A percentile compares a stretch with the other conserved stretches of the same genome.
Evolutionary conservation across 176 grass and related monocot species (phyloP).

Genomic region (Eragrostis nindensis): DNA sequence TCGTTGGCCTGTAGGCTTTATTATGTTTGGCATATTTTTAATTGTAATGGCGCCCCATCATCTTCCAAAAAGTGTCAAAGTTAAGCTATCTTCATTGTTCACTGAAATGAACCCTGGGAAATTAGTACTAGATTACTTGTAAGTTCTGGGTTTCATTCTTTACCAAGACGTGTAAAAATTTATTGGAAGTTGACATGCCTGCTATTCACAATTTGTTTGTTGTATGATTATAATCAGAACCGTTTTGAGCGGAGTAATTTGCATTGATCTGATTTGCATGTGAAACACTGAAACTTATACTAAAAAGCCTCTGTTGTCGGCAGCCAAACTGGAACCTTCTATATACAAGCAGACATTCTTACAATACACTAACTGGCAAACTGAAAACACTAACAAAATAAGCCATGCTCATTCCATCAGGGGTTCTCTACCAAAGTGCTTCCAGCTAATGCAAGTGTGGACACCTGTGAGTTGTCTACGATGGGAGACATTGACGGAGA

Average conservation of each 20-base stretch:
- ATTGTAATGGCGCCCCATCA: background rate
- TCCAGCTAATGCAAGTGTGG: conserved; percentile 46
- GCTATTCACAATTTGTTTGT: no score
- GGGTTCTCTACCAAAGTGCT: conserved; percentile 47
- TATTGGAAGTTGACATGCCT: background rate
- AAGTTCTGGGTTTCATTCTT: background rate
- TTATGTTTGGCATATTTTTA: background rate
- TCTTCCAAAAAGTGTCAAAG: background rate
- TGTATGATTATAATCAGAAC: background rate
- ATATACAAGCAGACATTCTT: conserved; percentile 19
- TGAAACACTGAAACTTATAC: background rate
- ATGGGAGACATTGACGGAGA: conserved; percentile 43
- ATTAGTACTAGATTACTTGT: background rate
- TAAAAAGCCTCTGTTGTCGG: background rate
- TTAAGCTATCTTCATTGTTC: background rate
- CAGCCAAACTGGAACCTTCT: background rate
- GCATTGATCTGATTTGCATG: background rate
- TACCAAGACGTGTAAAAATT: background rate
- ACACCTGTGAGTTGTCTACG: conserved; percentile 40
- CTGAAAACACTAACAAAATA: conserved; percentile 13
- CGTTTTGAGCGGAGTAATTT: background rate
- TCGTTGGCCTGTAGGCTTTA: background rate
- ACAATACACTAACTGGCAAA: conserved; percentile 21
- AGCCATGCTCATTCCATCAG: background rate
- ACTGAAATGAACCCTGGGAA: background rate